These are phyloP conservation scores for Tephrocybe sp. DNA, from an alignment of 768 basidiomycete species.

Conservation along the genomic window DNA sequence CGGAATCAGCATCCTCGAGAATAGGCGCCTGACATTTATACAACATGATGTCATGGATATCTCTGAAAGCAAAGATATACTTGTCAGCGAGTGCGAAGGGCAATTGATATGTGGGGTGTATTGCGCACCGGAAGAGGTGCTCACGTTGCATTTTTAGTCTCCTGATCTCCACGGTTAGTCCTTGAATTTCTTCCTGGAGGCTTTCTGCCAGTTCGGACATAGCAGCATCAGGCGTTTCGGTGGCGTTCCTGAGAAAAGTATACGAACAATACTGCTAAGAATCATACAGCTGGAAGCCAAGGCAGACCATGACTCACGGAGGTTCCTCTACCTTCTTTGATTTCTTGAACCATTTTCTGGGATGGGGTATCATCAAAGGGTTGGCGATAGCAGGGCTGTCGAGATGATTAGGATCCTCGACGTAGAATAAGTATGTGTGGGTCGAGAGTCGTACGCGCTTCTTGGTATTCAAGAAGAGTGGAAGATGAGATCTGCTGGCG, in stretches of 20 bases:
- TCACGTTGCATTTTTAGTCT: conserved; percentile 10
- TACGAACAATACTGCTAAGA: not conserved
- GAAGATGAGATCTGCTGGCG: not conserved
- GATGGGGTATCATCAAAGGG: conserved; percentile 2
- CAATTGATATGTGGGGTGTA: not conserved
- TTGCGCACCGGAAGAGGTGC: conserved; percentile 12
- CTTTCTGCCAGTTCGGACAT: conserved; percentile 13
- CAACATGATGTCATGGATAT: conserved; percentile 16
- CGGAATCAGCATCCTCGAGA: not conserved
- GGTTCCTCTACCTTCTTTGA: conserved; percentile 2
- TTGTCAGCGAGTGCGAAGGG: not conserved
- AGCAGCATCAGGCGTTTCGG: conserved; percentile 3
- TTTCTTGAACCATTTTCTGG: conserved; percentile 11
- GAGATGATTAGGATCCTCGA: not conserved
- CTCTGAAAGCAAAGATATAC: conserved; percentile 2
- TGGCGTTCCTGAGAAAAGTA: not conserved
- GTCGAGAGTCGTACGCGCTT: not conserved
- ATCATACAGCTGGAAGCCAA: not conserved
- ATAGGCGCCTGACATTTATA: conserved; percentile 4
- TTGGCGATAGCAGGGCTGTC: not conserved
- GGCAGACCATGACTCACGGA: conserved; percentile 7
- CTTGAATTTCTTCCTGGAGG: conserved; percentile 11
- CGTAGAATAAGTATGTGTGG: not conserved
- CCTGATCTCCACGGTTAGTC: conserved; percentile 8
- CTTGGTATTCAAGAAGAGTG: not conserved